phyloP scores from a whole-genome alignment of 108 stramenopile species.

The Cyclotella atomus region DNA sequence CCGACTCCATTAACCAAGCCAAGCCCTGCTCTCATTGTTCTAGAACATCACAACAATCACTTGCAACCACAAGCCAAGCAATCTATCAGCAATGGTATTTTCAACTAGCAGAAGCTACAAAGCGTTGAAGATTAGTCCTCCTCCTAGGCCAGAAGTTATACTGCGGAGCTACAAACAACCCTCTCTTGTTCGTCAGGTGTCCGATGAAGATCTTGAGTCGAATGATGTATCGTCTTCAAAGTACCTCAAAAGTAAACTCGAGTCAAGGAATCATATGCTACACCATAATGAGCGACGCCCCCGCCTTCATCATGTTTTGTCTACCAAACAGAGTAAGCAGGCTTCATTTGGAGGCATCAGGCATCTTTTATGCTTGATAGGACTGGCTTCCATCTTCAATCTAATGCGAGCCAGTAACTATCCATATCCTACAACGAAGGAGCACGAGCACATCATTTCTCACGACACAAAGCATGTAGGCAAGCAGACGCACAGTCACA shows the following conservation, averaged over 20 bases:
- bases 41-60: neutral
- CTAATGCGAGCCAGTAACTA: neutral
- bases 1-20: neutral
- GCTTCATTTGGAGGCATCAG: neutral
- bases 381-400: neutral
- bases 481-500: neutral
- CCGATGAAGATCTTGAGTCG: conserved; percentile 1
- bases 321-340: neutral
- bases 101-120: neutral
- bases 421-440: neutral
- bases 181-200: neutral
- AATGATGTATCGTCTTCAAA: conserved; percentile 2
- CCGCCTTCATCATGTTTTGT: neutral
- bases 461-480: neutral
- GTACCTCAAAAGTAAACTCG: neutral
- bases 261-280: neutral
- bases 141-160: neutral
- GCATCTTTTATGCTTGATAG: neutral
- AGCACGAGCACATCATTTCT: neutral
- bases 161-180: neutral
- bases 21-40: neutral
- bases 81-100: neutral
- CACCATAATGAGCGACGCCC: neutral
- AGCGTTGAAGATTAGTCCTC: conserved; percentile 3
- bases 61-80: neutral